Base-by-base conservation (phyloP, 495 filamentous ascomycete species). In the Hyaloscypha finlandica region DNA sequence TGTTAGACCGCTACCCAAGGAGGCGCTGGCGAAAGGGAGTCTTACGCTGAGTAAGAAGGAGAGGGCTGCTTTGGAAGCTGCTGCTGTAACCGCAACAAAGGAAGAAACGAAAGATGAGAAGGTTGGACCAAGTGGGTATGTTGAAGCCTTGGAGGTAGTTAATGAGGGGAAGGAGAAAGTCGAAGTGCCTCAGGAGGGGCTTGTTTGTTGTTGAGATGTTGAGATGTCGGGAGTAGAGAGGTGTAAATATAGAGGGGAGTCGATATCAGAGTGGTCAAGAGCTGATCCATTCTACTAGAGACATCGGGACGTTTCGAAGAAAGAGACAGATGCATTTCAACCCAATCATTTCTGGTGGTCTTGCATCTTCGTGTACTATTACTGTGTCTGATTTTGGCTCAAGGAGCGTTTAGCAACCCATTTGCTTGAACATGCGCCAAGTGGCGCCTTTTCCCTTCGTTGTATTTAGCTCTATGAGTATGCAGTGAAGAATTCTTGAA, bases 1-100 rank as follows among this genome's bases (percentile, higher is more conserved):
- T 70, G 83, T 97, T 2, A 81, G 95, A 35, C 94, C 93, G 45
- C 72, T 97, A 72, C 95, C 95, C 0, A 91, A 92, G 71, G 94
- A 98, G 78, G 95, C 95, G 20, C 67, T 94, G 64, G 87, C 87
- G 70, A 92, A 89, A 71, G 95, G 95, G 3, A 88, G 88, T 48
- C 81, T 97, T 73, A 85, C 80, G 61, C 74, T 86, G 48, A 90
- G 87, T 56, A 83, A 81, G 75, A 85, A 84, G 75, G 80, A 81
- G 45, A 76, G 69, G 75, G 78, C 71, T 65, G 75, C 73, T 65
- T 69, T 74, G 65, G 73, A 72, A 68, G 70, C 33, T 75, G 75
- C 65, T 52, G 72, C 35, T 37, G 48, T 29, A 4, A 8, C 53
- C 35, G 25, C 6, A 16, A 35, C 12, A 35, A 61, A 45, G 63